Percentiles rank a stretch among this genome's conserved stretches.
Evolutionary conservation across 23 red algal species (phyloP).

Genomic region (Rhodosorus marinus): DNA sequence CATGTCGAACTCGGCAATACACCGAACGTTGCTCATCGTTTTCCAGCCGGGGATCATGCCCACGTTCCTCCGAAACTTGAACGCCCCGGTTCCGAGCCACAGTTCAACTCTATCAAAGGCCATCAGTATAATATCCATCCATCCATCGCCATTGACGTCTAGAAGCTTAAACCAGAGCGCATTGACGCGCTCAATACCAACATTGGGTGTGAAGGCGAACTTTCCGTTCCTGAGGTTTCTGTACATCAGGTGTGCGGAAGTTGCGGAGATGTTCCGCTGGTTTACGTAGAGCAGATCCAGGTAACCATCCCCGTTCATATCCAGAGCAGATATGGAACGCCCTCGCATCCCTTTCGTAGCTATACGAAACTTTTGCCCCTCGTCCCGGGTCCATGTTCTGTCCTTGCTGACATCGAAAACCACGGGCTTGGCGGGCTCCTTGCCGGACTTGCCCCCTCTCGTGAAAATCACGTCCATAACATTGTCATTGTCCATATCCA

Average conservation of each 20-base stretch:
- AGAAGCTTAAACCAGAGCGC: constrained; percentile 13
- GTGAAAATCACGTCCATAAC: constrained; percentile 18
- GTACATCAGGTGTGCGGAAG: neutral
- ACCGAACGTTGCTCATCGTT: constrained; percentile 5
- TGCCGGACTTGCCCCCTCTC: too few species aligned
- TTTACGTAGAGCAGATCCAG: constrained; percentile 1
- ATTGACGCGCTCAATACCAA: constrained; percentile 14
- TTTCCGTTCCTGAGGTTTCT: neutral
- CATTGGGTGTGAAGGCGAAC: too few species aligned
- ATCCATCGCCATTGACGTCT: constrained; percentile 19
- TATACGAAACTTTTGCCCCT: neutral
- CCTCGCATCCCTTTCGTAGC: neutral
- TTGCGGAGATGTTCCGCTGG: neutral
- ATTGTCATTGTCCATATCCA: constrained; percentile 12
- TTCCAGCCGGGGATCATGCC: too few species aligned
- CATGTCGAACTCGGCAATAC: constrained; percentile 32
- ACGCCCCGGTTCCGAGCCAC: constrained; percentile 7
- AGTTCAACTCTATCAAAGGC: too few species aligned
- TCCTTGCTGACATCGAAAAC: neutral
- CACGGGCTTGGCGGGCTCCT: too few species aligned
- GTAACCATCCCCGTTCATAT: neutral
- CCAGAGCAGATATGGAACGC: neutral
- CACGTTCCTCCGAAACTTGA: neutral
- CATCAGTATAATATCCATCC: constrained; percentile 41
- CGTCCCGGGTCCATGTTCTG: too few species aligned